Base-by-base conservation (phyloP, 2,329 filamentous ascomycete genomes). In the Aotearoamyces nothofagi region DNA sequence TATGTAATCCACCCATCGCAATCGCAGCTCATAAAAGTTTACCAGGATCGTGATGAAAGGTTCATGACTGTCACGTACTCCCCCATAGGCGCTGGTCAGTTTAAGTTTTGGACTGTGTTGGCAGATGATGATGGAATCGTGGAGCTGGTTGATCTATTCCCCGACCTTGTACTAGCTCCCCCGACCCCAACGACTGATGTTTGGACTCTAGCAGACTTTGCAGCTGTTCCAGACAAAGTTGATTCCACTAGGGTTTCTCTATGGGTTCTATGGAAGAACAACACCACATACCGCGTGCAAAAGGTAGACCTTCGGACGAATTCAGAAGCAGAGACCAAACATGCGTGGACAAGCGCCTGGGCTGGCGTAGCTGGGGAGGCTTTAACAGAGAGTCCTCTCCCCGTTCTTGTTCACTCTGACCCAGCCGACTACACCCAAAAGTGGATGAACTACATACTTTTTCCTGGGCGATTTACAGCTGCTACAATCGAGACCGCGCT, bases 101-200 rank as follows among this genome's bases (percentile, higher is more conserved):
- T 98, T 63, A 96, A 93, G 51, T 86, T 98, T 48, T 98, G 86
- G 82, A 64, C 58, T 39, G 54, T 72, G n/a, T 69, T 69, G 30
- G 68, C 78, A 11, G 69, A 74, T 39, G 69, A 75, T 30, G 66
- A 66, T 41, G 39, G 55, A 39, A 61, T 57, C 3, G 50, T 83
- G 12, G 62, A 73, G 6, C 61, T 92, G 9, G 66, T 72, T 37
- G 82, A 92, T 41, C 57, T 82, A 13, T 84, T 80, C 40, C 67
- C 78, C 0, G 60, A 66, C 8, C 47, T 64, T 9, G 59, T 90
- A 17, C 62, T 77, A 15, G 79, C 84, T 2, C 69, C 69, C 34
- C 74, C 63, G 46, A 75, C 71, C 38, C 78, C 72, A 24, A 77
- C 65, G 42, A 79, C 72, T 39, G 78, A 73, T 44, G 70, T 84